Evolutionary conservation across 1,284 basidiomycete genomes (phyloP).

Genomic region (Malassezia cuniculi): DNA sequence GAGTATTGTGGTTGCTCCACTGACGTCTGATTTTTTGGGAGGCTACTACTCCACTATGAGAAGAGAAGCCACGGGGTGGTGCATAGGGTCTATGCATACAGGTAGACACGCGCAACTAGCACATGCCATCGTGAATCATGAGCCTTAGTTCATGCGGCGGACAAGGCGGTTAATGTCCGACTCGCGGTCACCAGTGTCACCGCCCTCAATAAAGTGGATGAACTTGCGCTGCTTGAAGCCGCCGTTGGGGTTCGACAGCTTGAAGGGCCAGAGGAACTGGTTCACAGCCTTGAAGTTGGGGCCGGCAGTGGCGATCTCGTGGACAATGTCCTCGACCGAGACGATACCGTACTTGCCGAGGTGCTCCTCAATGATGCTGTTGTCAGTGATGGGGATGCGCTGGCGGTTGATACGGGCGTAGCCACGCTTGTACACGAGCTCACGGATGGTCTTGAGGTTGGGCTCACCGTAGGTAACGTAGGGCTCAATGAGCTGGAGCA

Average conservation of each 20-base stretch:
- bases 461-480: constrained; percentile 82
- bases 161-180: constrained; percentile 92
- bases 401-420: constrained; percentile 98
- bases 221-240: constrained; percentile 96
- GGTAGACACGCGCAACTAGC: too few relatives aligned
- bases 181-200: constrained; percentile 85
- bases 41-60: too few relatives aligned
- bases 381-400: constrained; percentile 88
- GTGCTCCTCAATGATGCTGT: constrained; percentile 76
- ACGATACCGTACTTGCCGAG: constrained; percentile 94
- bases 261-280: constrained; percentile 93
- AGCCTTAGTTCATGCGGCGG: constrained; percentile 60
- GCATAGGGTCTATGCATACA: constrained; percentile 1
- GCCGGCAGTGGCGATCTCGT: constrained; percentile 88
- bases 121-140: constrained; percentile 4
- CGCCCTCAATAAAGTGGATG: constrained; percentile 54
- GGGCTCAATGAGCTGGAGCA: constrained; percentile 93
- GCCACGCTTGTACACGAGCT: constrained; percentile 98
- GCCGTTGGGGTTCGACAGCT: constrained; percentile 95
- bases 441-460: constrained; percentile 90
- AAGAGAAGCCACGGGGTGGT: too few relatives aligned
- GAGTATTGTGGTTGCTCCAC: too few relatives aligned
- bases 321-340: constrained; percentile 89
- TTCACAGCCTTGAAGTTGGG: constrained; percentile 95
- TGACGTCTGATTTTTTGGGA: too few relatives aligned